These are phyloP conservation scores for Yamadazyma laniorum DNA, from an alignment of 805 yeast species.

Conservation along the genomic window DNA sequence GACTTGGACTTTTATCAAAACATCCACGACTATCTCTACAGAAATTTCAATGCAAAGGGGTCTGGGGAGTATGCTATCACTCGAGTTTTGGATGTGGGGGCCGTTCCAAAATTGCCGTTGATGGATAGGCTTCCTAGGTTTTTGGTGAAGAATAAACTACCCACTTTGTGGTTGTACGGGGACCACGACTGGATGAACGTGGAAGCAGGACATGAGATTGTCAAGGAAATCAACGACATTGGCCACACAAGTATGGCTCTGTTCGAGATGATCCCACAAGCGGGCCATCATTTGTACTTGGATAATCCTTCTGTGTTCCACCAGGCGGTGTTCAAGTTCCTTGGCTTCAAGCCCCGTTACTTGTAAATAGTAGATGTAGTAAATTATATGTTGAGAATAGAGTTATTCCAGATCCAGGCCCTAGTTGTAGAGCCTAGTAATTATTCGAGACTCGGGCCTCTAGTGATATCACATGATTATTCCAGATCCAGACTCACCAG, in stretches of 20 bases:
- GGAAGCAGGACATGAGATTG: slow-evolving; percentile 51
- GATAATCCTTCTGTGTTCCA: slow-evolving; percentile 46
- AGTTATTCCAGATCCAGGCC: too few relatives aligned
- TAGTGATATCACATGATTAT: too few relatives aligned
- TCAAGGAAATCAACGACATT: slow-evolving; percentile 29
- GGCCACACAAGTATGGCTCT: slow-evolving; percentile 30
- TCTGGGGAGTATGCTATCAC: slow-evolving; percentile 68
- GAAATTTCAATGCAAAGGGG: slow-evolving; percentile 52
- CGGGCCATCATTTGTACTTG: slow-evolving; percentile 57
- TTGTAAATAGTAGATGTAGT: not conserved
- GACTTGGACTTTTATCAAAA: slow-evolving; percentile 31
- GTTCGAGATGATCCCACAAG: slow-evolving; percentile 35
- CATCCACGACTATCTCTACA: slow-evolving; percentile 55
- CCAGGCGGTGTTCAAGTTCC: slow-evolving; percentile 30
- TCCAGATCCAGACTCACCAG: too few relatives aligned
- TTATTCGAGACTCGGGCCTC: too few relatives aligned
- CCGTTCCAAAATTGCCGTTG: slow-evolving; percentile 55
- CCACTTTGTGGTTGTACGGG: slow-evolving; percentile 63
- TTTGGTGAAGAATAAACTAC: slow-evolving; percentile 41
- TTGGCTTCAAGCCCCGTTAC: slow-evolving; percentile 11
- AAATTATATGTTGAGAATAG: too few relatives aligned
- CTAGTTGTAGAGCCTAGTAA: too few relatives aligned
- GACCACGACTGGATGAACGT: slow-evolving; percentile 72
- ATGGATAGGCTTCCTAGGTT: slow-evolving; percentile 47
- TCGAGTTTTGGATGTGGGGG: slow-evolving; percentile 57